Base-by-base conservation (phyloP, 306 rosid genomes). In the Myrica gale region DNA sequence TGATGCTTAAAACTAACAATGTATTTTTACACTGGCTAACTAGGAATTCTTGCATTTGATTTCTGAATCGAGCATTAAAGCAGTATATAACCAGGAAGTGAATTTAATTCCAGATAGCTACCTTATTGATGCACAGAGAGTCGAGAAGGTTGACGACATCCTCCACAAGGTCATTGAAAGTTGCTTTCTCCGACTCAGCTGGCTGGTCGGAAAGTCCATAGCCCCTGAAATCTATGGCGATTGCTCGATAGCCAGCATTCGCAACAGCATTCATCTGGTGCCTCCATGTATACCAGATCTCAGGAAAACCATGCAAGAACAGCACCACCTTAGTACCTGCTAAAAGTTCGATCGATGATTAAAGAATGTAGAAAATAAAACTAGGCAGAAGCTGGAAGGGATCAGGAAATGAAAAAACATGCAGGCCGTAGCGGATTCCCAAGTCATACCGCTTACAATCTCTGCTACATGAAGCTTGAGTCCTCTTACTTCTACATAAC, bases 281-380 rank as follows among this genome's bases (percentile, higher is more conserved):
- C 81, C 92, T 87, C 92, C 95, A 91, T 57, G 95, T 80, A 48
- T 91, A 91, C 95, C 95, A 91, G 52, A 89, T 88, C 76, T 91
- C 97, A 43, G 92, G 97, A 69, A 89, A 91, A 58, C 97, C 97
- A 71, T 89, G 97, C 48, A 91, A 66, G 87, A 91, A 89, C 16
- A 91, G 32, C 80, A 89, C 97, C 65, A 81, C 86, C 82, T 89
- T 88, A 5, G 84, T 70, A 9, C 95, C 95, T 86, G 81, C 58
- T 70, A 13, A 62, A 61, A 63, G 48, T 5, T 17, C 80, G 26
- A 52, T 23, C 0, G n/a, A n/a, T n/a, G n/a, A 70, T 51, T 37
- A 7, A 17, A 12, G 58, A 52, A 21, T 7, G 46, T 6, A 19
- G 7, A 77, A 10, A 17, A 1, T 6, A 20, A 17, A 42, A 10